Evolutionary conservation across 306 rosid species (phyloP).

Genomic region (Sphenostylis stenocarpa): DNA sequence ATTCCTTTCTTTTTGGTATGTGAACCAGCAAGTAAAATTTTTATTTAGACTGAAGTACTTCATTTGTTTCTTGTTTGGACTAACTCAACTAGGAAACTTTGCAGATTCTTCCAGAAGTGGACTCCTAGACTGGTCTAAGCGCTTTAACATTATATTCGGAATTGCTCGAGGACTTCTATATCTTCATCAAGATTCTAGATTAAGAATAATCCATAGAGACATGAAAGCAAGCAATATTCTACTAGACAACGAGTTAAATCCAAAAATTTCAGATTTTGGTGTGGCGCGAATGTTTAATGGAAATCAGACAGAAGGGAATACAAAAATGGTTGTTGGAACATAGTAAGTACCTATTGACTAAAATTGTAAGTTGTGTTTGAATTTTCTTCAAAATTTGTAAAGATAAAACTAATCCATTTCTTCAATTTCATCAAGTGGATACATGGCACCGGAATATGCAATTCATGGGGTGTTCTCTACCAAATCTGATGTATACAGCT

Average conservation of each 20-base stretch:
- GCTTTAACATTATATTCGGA: constrained; percentile 33
- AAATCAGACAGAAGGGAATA: constrained; percentile 25
- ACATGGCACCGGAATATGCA: constrained; percentile 36
- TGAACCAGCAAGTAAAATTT: not conserved
- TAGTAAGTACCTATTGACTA: constrained; percentile 24
- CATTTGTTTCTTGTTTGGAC: not conserved
- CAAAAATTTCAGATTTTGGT: constrained; percentile 45
- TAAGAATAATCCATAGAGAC: constrained; percentile 39
- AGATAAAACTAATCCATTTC: not conserved
- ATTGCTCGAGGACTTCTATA: constrained; percentile 37
- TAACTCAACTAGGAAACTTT: not conserved
- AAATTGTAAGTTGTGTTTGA: not conserved
- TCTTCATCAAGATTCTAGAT: constrained; percentile 44
- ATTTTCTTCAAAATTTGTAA: not conserved
- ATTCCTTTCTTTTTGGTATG: constrained; percentile 42
- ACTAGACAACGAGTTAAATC: constrained; percentile 24
- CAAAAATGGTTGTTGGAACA: constrained; percentile 28
- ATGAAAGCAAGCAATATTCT: constrained; percentile 40
- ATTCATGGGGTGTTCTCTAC: constrained; percentile 15
- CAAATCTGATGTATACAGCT: constrained; percentile 39
- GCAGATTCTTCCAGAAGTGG: constrained; percentile 12
- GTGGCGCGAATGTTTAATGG: constrained; percentile 21
- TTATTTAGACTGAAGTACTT: not conserved
- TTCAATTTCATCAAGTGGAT: constrained; percentile 20
- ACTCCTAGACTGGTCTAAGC: constrained; percentile 29